Base-by-base conservation (phyloP, 163 green algal species). In the Scenedesmus sp. region DNA sequence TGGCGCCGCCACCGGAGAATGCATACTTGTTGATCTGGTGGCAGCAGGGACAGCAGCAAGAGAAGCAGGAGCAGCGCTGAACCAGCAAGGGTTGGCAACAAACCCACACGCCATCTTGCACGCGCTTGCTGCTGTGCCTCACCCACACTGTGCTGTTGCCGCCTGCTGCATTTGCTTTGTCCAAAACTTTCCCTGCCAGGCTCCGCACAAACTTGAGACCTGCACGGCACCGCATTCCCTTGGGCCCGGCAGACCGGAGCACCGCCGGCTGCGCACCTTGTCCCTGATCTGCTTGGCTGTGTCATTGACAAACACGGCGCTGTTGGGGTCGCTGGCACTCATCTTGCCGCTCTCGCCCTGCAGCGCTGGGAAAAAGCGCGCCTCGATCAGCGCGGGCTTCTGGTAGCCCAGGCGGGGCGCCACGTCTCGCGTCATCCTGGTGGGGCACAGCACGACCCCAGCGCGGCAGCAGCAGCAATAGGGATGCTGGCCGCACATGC, bases 341-440 rank as follows among this genome's bases (percentile, higher is more conserved):
- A 99, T 99, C 95, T 99, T 99, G 82, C 97, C 97, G 85, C 89
- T 98, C 91, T 99, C 98, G 18, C 98, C 98, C 95, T 99, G 96
- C 46, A 99, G 95, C 40, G 98, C 98, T 12, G 98, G 98, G 94
- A 99, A 99, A 96, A 99, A 99, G 33, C 96, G 92, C 37, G 97
- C 98, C 96, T 99, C 97, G 59, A 99, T 99, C 40, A 99, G 95
- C 3, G 98, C 97, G 0, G 97, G 97, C 96, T 99, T 99, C 44
- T 95, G 87, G 86, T 98, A 96, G 20, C 97, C 98, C 49, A 99
- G 93, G 10, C 95, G 94, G 0, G 97, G 97, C 1, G 98, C 98
- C 2, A 98, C 97, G 91, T 99, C 98, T 7, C 98, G 95, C 37
- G 98, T 99, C 97, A 99, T 99, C 81, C 95, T 94, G 85, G 49